These are phyloP conservation scores for Tubosaeta sp. DNA, from an alignment of 768 basidiomycete genomes.

Conservation along the genomic window DNA sequence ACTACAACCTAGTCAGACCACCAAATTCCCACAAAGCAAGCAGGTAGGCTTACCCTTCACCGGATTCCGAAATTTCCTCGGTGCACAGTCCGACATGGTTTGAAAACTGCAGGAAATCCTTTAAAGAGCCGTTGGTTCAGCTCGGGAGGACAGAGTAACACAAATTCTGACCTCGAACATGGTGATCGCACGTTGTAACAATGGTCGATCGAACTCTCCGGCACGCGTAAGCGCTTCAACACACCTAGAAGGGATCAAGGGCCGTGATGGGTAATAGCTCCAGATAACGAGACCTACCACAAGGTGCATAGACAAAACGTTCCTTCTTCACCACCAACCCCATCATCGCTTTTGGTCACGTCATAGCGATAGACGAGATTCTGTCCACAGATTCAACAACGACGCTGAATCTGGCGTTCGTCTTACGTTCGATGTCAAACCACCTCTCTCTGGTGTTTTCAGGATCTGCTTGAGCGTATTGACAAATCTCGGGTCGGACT, in stretches of 20 bases:
- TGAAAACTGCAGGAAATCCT: constrained; percentile 77
- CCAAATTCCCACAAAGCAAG: not conserved
- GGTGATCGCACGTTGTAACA: constrained; percentile 64
- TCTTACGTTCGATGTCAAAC: constrained; percentile 78
- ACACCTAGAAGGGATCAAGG: constrained; percentile 45
- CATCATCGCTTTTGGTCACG: constrained; percentile 78
- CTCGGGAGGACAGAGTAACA: not conserved
- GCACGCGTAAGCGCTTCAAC: constrained; percentile 88
- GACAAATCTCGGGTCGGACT: constrained; percentile 88
- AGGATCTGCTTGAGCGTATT: constrained; percentile 80
- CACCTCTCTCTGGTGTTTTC: constrained; percentile 85
- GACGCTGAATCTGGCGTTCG: not conserved
- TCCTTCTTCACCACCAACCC: constrained; percentile 94
- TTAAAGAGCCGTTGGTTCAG: constrained; percentile 1
- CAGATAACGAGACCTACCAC: constrained; percentile 43
- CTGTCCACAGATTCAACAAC: constrained; percentile 33
- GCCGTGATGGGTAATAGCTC: not conserved
- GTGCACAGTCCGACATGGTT: constrained; percentile 88
- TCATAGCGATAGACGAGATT: constrained; percentile 90
- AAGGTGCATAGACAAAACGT: constrained; percentile 89
- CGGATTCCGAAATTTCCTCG: constrained; percentile 81
- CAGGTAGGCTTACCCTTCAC: constrained; percentile 61
- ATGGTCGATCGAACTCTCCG: constrained; percentile 65
- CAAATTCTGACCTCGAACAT: constrained; percentile 80
- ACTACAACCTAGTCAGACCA: constrained; percentile 32